Base-by-base conservation (phyloP, 1,284 basidiomycete genomes). In the Tilletia indica region DNA sequence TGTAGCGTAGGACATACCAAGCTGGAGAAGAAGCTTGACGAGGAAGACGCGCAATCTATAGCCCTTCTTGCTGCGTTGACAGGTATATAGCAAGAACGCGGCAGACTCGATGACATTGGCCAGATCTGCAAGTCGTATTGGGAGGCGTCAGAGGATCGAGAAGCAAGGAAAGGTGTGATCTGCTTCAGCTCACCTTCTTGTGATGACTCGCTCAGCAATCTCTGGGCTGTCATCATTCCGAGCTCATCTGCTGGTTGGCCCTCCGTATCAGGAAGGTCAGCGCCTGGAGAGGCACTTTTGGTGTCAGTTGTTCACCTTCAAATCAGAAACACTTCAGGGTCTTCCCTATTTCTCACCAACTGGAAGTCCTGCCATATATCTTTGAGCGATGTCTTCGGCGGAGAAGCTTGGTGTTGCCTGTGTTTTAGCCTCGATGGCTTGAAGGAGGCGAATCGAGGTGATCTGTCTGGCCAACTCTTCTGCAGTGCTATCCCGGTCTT, bases 41-140 rank as follows among this genome's bases (percentile, higher is more conserved):
- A 64, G 61, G 61, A 64, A 64, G 61, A 64, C 36, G 36, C 61
- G 61, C 36, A 64, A n/a, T 6, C 61, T 9, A 42, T 64, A 64
- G 3, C 36, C 61, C n/a, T 64, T 64, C 38, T 64, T 38, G 34
- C 61, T 64, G 11, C n/a, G 34, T 39, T 42, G 34, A 42, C 61
- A 64, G 3, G 61, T 34, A 42, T 64, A 64, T 38, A 36, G 12
- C 12, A 64, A 34, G 34, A 64, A 64, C 5, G 36, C 61, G 3
- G 61, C 61, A 16, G 61, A 25, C 34, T 64, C 36, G 31, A 64
- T 54, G 21, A 19, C 21, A 25, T 6, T 25, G 51, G 19, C 51
- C 16, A 54, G 16, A 19, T 54, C 51, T 54, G 51, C 8, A 54
- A 54, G 5, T 8, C 12, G 21, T 8, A 25, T 8, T 48, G 16